Evolutionary conservation across 1,284 basidiomycete genomes (phyloP).

Genomic region (Paramarasmius palmivorus): DNA sequence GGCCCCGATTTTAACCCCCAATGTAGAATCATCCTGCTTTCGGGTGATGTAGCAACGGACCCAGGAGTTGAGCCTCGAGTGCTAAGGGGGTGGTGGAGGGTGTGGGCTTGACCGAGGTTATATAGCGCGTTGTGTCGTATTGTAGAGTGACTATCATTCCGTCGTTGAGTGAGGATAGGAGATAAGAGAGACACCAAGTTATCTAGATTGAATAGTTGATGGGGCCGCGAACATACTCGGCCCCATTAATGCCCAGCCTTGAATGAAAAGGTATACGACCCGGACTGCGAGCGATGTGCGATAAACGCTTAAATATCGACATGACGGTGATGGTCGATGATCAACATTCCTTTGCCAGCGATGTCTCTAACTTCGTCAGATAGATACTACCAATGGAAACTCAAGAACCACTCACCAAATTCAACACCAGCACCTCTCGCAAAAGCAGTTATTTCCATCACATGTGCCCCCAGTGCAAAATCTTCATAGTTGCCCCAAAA

Average conservation of each 20-base stretch:
- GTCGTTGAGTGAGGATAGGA: constrained; percentile 6
- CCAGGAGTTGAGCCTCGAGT: constrained; percentile 87
- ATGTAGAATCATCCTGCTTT: constrained; percentile 85
- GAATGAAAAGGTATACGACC: constrained; percentile 90
- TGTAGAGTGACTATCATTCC: constrained; percentile 28
- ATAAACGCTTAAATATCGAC: constrained; percentile 80
- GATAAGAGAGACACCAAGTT: constrained; percentile 20
- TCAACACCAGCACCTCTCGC: constrained; percentile 86
- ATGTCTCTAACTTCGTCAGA: constrained; percentile 51
- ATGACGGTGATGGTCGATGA: constrained; percentile 45
- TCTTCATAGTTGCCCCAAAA: constrained; percentile 85
- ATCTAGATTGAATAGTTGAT: constrained; percentile 89
- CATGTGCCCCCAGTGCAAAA: constrained; percentile 83
- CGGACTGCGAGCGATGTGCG: constrained; percentile 88
- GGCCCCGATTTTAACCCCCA: constrained; percentile 86
- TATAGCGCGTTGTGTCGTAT: constrained; percentile 48
- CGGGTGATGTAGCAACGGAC: constrained; percentile 76
- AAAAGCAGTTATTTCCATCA: constrained; percentile 79
- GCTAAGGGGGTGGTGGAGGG: no score
- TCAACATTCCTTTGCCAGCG: constrained; percentile 69
- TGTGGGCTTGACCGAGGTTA: constrained; percentile 70
- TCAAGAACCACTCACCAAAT: constrained; percentile 59
- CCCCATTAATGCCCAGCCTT: constrained; percentile 87
- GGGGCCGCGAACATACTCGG: constrained; percentile 77
- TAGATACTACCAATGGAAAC: constrained; percentile 8